Evolutionary conservation across 345 rosid species (phyloP), one percentile per base, ranked within the genome.

Genomic region (Isatis tinctoria): DNA sequence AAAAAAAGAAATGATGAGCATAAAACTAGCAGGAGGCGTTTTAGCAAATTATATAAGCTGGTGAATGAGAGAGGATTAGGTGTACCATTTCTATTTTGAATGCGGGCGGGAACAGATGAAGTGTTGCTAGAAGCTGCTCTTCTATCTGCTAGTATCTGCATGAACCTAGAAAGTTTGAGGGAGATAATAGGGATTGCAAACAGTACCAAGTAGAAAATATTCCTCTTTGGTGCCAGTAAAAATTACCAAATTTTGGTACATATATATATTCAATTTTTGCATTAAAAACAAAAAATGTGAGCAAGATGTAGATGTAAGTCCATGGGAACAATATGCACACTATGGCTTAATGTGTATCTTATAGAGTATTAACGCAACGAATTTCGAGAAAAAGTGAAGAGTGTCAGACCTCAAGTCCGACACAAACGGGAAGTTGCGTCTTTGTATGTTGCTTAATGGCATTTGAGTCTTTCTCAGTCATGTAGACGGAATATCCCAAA

Each of bases 361-460:
- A 22, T 3, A 17, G 18, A 17, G 61, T 22, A 22, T 2, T 8
- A 32, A 43, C 1, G 56, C 22, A 43, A 43, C 14, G 17, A 6
- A 36, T 0, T 3, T 35, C 0, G 61, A 47, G 24, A 51, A 30
- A 37, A 28, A 71, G 17, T 10, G 63, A 47, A 11, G 48, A 72
- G 30, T 8, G 64, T 40, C 39, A 43, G 51, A 90, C 96, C 96
- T 83, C 87, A 40, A 87, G 81, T 60, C 96, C 96, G 16, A 77
- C 52, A 60, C 96, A 90, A 63, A 60, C 78, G 3, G 92, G 96
- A 51, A 90, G 80, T 41, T 83, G 81, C 3, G 80, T 74, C 75
- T 65, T 80, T 9, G 73, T 6, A 22, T 41, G 81, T 65, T 63
- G 83, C 66, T 86, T 79, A 33, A 79, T 78, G 18, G 78, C 48